A percentile compares a stretch with the other conserved stretches of the same genome.
Evolutionary conservation across 75 land plant species (phyloP).

Genomic region (Pinus albicaulis): DNA sequence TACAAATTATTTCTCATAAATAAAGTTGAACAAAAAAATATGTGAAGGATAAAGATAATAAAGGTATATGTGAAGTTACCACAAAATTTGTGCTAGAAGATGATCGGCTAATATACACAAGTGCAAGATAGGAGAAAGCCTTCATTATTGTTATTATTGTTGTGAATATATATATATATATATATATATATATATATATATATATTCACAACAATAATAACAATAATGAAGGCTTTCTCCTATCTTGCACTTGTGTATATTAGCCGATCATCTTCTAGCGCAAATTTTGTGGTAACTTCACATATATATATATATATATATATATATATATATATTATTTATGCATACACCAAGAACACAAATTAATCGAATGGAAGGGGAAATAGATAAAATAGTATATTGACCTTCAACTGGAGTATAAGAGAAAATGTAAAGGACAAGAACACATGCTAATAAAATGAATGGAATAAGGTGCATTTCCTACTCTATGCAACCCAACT

Average conservation of each 20-base stretch:
- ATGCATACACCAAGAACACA: neutral
- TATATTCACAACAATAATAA: neutral
- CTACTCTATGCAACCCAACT: conserved; percentile 13
- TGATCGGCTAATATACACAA: conserved; percentile 13
- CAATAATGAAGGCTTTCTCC: neutral
- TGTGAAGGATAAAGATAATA: too few relatives aligned
- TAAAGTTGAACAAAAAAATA: too few relatives aligned
- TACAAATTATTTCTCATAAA: too few relatives aligned
- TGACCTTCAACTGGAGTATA: conserved; percentile 17
- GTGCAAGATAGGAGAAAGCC: neutral
- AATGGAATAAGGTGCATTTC: conserved; percentile 19
- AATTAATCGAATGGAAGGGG: neutral
- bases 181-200: too few relatives aligned
- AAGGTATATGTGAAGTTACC: too few relatives aligned
- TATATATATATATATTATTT: too few relatives aligned
- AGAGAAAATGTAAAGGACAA: conserved; percentile 24
- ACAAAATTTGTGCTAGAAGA: too few relatives aligned
- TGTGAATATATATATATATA: neutral
- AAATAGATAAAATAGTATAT: neutral
- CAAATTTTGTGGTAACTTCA: too few relatives aligned
- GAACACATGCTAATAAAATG: conserved; percentile 10
- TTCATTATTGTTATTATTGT: neutral
- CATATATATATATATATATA: too few relatives aligned
- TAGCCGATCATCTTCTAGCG: too few relatives aligned
- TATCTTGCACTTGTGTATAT: conserved; percentile 12